Base-by-base conservation (phyloP, 2,329 filamentous ascomycete genomes). In the Fusarium nematophilum region DNA sequence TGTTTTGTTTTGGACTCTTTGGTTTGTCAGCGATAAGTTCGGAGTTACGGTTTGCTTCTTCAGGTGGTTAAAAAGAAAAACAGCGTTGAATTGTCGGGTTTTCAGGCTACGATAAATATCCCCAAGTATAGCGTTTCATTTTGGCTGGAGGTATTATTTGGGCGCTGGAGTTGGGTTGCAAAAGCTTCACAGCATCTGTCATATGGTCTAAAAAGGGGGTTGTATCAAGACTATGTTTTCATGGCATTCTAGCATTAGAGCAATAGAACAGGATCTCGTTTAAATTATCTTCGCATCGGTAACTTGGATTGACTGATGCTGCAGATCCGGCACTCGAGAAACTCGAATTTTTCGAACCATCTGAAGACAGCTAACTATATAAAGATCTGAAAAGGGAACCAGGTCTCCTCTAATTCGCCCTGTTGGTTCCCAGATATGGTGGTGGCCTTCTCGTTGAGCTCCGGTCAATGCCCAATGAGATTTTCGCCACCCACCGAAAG, bases 401-500 rank as follows among this genome's bases (percentile, higher is more conserved):
- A 13, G 13, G 13, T n/a, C 6, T 10, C 13, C 6, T 33, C 21
- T 21, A 31, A 13, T 30, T 8, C 27, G 27, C 27, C 21, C 21
- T 6, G 21, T 21, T 21, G 21, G 21, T 6, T 21, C 21, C 21
- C 21, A 21, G 21, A 21, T 30, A 13, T 31, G 11, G 10, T 31
- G 29, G 29, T 31, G 29, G 21, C 21, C n/a, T n/a, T 30, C 13
- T 29, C 27, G 26, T 30, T 15, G 10, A 18, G 25, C 33, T 30
- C 40, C 39, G 42, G 59, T 46, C 40, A 40, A 53, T 51, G 57
- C 62, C 68, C 64, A 68, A 66, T 68, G 50, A 48, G 66, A 66
- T 64, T 68, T 66, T 65, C 33, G 60, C 57, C 51, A 57, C 65
- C 49, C 58, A 56, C 50, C 55, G 33, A 69, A 65, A 64, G 57